phyloP scores from a whole-genome alignment of 805 yeast species.

The Wickerhamiella alocasiicola region DNA sequence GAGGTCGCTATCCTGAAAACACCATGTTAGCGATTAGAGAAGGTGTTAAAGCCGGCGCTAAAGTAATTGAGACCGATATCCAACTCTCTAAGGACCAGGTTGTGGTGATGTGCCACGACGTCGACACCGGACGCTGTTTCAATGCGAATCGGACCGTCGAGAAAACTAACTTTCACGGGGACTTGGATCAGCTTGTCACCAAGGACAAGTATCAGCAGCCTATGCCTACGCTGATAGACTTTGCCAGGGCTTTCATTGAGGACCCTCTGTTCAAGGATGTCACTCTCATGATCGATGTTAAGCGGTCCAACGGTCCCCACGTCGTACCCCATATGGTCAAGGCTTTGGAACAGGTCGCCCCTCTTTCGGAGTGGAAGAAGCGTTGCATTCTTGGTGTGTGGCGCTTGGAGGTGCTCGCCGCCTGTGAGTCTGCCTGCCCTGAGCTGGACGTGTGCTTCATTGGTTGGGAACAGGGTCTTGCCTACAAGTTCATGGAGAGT shows the following conservation, averaged over 20 bases:
- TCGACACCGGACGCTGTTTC: conserved; percentile 38
- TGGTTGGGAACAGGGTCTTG: conserved; percentile 30
- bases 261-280: conserved; percentile 25
- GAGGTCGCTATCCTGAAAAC: conserved; percentile 35
- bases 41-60: conserved; percentile 36
- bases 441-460: conserved; percentile 26
- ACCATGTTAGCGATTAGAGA: conserved; percentile 35
- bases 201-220: conserved; percentile 26
- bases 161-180: conserved; percentile 29
- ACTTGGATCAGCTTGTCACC: conserved; percentile 29
- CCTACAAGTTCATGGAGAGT: conserved; percentile 30
- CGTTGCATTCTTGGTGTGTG: conserved; percentile 42
- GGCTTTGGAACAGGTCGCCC: conserved; percentile 30
- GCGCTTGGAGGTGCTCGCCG: conserved; percentile 37
- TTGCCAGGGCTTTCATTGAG: conserved; percentile 31
- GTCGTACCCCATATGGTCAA: conserved; percentile 32
- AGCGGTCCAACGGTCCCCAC: conserved; percentile 34
- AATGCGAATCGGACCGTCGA: conserved; percentile 30
- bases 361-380: conserved; percentile 34
- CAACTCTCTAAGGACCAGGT: conserved; percentile 43
- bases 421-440: conserved; percentile 31
- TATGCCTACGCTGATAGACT: conserved; percentile 34
- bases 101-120: conserved; percentile 44
- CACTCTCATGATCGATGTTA: conserved; percentile 40
- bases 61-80: conserved; percentile 42